Conservation (phyloP, 495 filamentous ascomycete species). For the Penicillium daleae region DNA sequence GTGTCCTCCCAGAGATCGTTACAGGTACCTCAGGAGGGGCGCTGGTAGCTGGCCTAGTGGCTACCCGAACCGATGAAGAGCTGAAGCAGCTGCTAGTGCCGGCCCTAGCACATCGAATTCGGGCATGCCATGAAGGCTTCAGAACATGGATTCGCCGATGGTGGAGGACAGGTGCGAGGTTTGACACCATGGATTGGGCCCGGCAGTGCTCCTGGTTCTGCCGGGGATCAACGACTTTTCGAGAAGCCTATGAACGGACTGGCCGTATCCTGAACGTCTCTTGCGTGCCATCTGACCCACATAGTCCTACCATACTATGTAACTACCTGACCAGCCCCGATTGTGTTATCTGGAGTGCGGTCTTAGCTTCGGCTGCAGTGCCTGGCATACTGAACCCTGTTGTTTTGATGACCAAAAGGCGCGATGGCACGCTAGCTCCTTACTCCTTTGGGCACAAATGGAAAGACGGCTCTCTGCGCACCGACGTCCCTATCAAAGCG, state of each 20-base stretch:
- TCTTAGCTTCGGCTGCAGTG: constrained; percentile 92
- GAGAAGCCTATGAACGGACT: constrained; percentile 92
- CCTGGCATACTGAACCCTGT: constrained; percentile 96
- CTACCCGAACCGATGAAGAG: constrained; percentile 90
- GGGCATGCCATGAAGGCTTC: constrained; percentile 79
- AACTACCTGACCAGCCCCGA: constrained; percentile 95
- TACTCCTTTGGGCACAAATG: constrained; percentile 97
- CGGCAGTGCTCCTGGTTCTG: constrained; percentile 84
- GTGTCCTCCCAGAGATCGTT: constrained; percentile 86
- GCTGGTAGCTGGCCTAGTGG: constrained; percentile 83
- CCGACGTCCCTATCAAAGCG: constrained; percentile 92
- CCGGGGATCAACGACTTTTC: constrained; percentile 87
- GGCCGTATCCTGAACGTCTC: constrained; percentile 93
- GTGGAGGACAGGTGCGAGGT: constrained; percentile 91
- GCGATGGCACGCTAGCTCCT: constrained; percentile 72
- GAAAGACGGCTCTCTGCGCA: constrained; percentile 94
- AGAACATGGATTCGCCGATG: constrained; percentile 77
- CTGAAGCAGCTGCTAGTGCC: constrained; percentile 83
- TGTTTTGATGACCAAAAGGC: constrained; percentile 92
- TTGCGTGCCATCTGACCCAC: constrained; percentile 95
- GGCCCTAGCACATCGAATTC: constrained; percentile 80
- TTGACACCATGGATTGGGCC: constrained; percentile 93
- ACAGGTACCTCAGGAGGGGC: constrained; percentile 95
- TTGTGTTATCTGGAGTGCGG: constrained; percentile 97
- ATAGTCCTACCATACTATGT: constrained; percentile 85